Conservation (phyloP, 495 filamentous ascomycete genomes). For the Trichoderma virens region DNA sequence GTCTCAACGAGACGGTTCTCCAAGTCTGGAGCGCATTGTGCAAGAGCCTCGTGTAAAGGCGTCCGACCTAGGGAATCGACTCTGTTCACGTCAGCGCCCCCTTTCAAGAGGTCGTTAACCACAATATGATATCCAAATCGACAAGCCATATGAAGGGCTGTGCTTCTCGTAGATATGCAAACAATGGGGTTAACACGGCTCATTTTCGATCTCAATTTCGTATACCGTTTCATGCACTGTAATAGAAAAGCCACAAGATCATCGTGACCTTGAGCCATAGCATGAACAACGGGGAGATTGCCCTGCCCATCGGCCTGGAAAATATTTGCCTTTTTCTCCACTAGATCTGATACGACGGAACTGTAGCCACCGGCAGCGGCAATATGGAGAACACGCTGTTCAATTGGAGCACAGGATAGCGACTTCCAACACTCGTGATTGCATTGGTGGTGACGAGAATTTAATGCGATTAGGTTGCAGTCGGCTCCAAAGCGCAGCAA, state of each 20-base stretch:
- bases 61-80: background rate
- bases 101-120: background rate
- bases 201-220: background rate
- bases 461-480: background rate
- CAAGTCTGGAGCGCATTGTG: background rate
- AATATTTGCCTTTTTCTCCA: background rate
- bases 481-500: background rate
- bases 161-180: background rate
- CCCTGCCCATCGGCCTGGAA: background rate
- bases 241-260: background rate
- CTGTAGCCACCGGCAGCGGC: background rate
- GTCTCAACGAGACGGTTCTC: background rate
- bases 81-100: background rate
- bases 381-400: background rate
- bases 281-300: background rate
- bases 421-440: background rate
- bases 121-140: background rate
- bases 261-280: background rate
- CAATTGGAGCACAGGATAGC: background rate
- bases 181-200: background rate
- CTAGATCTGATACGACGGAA: background rate
- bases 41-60: background rate
- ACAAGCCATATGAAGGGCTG: background rate
- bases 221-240: background rate
- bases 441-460: background rate